A percentile compares a stretch with the other conserved stretches of the same genome.
Evolutionary conservation across 2,329 filamentous ascomycete genomes (phyloP).

Genomic region (Penicillium sp.): DNA sequence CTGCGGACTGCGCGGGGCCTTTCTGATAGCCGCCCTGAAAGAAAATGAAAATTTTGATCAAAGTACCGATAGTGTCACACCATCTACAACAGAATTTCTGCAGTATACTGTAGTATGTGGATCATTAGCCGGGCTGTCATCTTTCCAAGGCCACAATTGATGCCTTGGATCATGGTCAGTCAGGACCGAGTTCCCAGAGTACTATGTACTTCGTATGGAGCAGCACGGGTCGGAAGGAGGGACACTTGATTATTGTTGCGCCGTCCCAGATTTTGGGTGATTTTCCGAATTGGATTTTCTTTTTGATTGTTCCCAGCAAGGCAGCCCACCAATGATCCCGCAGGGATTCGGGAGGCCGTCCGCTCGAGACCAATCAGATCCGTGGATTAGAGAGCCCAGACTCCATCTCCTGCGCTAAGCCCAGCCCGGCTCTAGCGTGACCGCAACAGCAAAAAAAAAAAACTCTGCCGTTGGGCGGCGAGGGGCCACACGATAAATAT

Average conservation of each 20-base stretch:
- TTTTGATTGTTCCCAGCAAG: conserved; percentile 2
- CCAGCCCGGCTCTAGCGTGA: conserved; percentile 29
- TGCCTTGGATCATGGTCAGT: background rate
- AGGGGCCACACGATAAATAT: conserved; percentile 47
- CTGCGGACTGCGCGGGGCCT: conserved; percentile 9
- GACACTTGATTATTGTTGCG: background rate
- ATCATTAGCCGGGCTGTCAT: background rate
- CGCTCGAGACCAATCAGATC: background rate
- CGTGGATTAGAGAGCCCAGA: background rate
- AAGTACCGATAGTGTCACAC: background rate
- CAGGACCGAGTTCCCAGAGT: no score
- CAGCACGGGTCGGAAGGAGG: no score
- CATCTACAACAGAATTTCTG: no score
- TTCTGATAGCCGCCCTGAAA: conserved; percentile 6
- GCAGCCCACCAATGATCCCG: conserved; percentile 18
- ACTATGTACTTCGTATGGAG: background rate
- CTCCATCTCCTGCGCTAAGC: conserved; percentile 14
- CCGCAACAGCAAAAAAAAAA: conserved; percentile 26
- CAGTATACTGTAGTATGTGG: no score
- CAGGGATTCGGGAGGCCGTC: conserved; percentile 14
- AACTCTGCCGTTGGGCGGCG: conserved; percentile 37
- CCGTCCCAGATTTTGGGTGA: background rate
- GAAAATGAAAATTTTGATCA: conserved; percentile 4
- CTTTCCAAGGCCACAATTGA: background rate
- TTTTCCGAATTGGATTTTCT: conserved; percentile 3